Evolutionary conservation across 768 basidiomycete genomes (phyloP), one percentile per base, ranked within the genome.

Genomic region (Leccinum olivaceopallidum): DNA sequence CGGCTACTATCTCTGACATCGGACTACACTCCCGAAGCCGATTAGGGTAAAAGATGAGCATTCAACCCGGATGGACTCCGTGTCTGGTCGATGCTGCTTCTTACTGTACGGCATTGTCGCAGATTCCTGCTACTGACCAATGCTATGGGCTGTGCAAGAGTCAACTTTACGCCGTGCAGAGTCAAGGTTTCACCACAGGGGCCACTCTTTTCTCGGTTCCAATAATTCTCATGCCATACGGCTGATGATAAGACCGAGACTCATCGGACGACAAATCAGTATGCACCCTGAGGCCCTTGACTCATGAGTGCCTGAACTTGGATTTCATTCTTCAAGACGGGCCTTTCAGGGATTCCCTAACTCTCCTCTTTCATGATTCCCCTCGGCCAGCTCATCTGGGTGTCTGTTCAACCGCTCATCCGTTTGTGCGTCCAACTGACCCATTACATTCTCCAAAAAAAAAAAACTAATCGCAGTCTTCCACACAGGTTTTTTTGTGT

Each of bases 341-440:
- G 10, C 8, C 7, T 24, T 37, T 37, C 44, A 60, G 28, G 18
- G 20, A n/a, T 42, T 34, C 28, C 52, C 51, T 39, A 10, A 52
- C 24, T 53, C 7, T 42, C 5, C 20, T 13, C 20, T 52, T n/a
- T 32, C 55, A 72, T 72, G 71, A 60, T 72, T 42, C 37, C 78
- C 44, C 63, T 70, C 13, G 80, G 84, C 13, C 73, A 79, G 14
- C 73, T 88, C 56, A 82, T 88, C 55, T 88, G 87, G 86, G 79
- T 85, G 28, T 85, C 87, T 22, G 76, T 78, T 50, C 77, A 84
- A 57, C 86, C 86, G 3, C 73, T 88, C 51, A 75, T 87, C 58
- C 79, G 85, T 63, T 70, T 88, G 86, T 86, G 68, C 59, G 83
- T 72, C 52, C n/a, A 24, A 62, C 26, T 47, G 32, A 53, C 39